These are phyloP conservation scores for Cerioporus squamosus DNA, from an alignment of 1,284 basidiomycete genomes.

Conservation along the genomic window DNA sequence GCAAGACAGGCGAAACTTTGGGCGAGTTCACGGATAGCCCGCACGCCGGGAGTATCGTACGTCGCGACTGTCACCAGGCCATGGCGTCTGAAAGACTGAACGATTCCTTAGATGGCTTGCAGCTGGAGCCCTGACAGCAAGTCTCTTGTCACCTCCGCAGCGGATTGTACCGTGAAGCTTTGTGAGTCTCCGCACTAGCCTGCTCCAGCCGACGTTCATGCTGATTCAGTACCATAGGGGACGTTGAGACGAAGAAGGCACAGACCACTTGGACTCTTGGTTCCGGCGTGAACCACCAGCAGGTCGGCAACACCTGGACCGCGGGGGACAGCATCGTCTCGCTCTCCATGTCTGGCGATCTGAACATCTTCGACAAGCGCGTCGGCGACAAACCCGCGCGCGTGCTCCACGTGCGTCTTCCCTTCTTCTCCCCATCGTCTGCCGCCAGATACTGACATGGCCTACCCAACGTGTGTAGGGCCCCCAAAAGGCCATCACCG, in stretches of 20 bases:
- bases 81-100: background rate
- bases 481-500: constrained; percentile 81
- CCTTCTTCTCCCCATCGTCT: background rate
- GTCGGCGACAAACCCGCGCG: constrained; percentile 61
- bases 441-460: background rate
- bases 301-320: constrained; percentile 89
- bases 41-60: constrained; percentile 79
- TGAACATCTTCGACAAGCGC: constrained; percentile 87
- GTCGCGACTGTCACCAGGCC: constrained; percentile 34
- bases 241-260: constrained; percentile 72
- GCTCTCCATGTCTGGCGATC: constrained; percentile 81
- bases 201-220: background rate
- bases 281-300: constrained; percentile 73
- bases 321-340: constrained; percentile 79
- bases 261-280: constrained; percentile 76
- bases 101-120: constrained; percentile 67
- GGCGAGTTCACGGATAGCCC: constrained; percentile 66
- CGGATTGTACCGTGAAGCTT: constrained; percentile 87
- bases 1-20: constrained; percentile 84
- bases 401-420: constrained; percentile 57
- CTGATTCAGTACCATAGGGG: constrained; percentile 57
- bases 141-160: constrained; percentile 80
- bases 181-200: constrained; percentile 54
- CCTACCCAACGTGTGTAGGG: constrained; percentile 48
- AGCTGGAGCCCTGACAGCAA: constrained; percentile 81